Percentiles rank a stretch among this genome's conserved stretches.
phyloP scores from a whole-genome alignment of 1,284 basidiomycete species.

The Cutaneotrichosporon mucoides region DNA sequence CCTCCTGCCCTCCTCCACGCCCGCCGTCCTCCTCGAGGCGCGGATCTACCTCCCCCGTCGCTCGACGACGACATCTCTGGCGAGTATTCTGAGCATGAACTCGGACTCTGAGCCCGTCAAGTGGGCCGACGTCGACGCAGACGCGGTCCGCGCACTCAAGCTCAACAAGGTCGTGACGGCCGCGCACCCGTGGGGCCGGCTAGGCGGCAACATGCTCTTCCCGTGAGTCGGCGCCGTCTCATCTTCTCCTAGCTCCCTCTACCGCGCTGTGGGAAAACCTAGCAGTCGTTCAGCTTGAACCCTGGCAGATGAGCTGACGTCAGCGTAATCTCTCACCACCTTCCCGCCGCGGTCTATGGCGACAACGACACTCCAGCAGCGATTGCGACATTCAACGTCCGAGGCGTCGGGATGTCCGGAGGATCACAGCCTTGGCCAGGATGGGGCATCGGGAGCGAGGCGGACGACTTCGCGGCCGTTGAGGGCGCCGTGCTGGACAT shows the following conservation, averaged over 20 bases:
- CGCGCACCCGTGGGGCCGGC: slow-evolving; percentile 39
- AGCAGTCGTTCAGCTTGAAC: not conserved
- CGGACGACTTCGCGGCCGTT: slow-evolving; percentile 33
- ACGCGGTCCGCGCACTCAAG: slow-evolving; percentile 1
- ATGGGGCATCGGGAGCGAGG: slow-evolving; percentile 24
- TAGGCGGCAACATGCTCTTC: slow-evolving; percentile 43
- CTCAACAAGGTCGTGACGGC: slow-evolving; percentile 31
- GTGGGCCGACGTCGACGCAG: not conserved
- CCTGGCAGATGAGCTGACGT: not conserved
- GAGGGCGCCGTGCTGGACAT: slow-evolving; percentile 23
- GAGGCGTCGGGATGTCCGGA: slow-evolving; percentile 33
- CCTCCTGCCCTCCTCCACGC: slow-evolving; percentile 28
- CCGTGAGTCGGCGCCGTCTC: slow-evolving; percentile 28
- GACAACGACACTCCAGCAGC: slow-evolving; percentile 17
- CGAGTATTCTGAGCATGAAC: not conserved
- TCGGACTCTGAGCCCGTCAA: not conserved
- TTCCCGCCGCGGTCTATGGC: slow-evolving; percentile 18
- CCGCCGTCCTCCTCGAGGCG: slow-evolving; percentile 28
- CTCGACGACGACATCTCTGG: not conserved
- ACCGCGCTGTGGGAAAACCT: not conserved
- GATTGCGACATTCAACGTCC: slow-evolving; percentile 37
- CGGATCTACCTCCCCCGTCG: slow-evolving; percentile 32
- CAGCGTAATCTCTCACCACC: slow-evolving; percentile 31
- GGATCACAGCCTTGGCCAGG: slow-evolving; percentile 29
- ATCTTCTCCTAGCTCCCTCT: not conserved